Evolutionary conservation across 2,329 filamentous ascomycete genomes (phyloP).

Genomic region (Pseudomassariella vexata): DNA sequence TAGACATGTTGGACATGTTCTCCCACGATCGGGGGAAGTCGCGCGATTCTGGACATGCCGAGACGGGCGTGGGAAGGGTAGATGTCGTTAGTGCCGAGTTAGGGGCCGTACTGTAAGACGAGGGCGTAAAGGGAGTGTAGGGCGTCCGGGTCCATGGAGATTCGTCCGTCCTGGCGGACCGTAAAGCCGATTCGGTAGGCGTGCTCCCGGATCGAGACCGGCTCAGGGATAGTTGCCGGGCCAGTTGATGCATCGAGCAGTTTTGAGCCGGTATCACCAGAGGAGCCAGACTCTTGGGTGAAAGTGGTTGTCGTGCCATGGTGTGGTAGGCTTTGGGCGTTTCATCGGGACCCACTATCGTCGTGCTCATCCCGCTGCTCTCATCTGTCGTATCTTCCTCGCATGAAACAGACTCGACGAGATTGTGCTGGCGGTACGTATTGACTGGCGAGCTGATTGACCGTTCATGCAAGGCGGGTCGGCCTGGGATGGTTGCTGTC

Average conservation of each 20-base stretch:
- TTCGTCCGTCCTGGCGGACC: constrained; percentile 36
- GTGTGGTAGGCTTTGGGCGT: constrained; percentile 24
- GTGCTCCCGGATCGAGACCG: constrained; percentile 41
- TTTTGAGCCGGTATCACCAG: constrained; percentile 47
- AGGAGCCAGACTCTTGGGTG: constrained; percentile 49
- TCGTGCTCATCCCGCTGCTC: constrained; percentile 1
- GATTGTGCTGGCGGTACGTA: constrained; percentile 39
- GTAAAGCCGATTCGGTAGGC: constrained; percentile 32
- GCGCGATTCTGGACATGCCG: constrained; percentile 39
- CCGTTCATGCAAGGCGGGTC: constrained; percentile 58
- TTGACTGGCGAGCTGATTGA: constrained; percentile 56
- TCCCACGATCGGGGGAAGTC: constrained; percentile 41
- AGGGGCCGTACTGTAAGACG: constrained; percentile 37
- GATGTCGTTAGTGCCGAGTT: constrained; percentile 36
- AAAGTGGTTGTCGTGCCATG: constrained; percentile 36
- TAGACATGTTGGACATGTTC: constrained; percentile 17
- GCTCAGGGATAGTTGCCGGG: constrained; percentile 34
- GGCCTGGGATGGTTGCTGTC: constrained; percentile 61
- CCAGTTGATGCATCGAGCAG: constrained; percentile 23
- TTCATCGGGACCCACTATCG: constrained; percentile 3
- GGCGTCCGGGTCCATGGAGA: constrained; percentile 41
- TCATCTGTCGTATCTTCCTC: constrained; percentile 21
- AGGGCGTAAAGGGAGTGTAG: constrained; percentile 32
- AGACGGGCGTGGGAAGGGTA: constrained; percentile 42
- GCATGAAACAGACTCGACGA: constrained; percentile 29